A percentile compares a stretch with the other conserved stretches of the same genome.
Evolutionary conservation across 2,329 filamentous ascomycete genomes (phyloP).

Genomic region (Pezicula radicicola): DNA sequence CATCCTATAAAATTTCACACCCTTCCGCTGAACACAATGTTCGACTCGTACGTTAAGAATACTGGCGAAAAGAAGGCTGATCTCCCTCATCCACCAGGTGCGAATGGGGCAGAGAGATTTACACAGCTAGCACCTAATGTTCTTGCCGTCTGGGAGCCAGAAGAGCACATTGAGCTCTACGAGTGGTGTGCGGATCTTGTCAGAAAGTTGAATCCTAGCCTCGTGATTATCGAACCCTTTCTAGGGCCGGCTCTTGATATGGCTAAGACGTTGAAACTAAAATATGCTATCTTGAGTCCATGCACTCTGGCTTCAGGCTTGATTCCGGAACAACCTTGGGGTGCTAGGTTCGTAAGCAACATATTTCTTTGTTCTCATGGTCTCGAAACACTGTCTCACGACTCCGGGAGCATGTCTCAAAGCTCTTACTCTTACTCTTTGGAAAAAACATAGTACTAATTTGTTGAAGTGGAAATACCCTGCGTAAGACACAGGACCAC

Average conservation of each 20-base stretch:
- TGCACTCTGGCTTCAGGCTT: neutral
- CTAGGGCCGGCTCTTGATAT: neutral
- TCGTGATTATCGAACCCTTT: neutral
- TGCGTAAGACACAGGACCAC: conserved; percentile 22
- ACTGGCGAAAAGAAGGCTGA: too few species aligned
- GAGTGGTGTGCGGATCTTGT: neutral
- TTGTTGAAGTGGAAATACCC: conserved; percentile 40
- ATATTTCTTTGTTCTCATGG: too few species aligned
- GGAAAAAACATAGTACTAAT: too few species aligned
- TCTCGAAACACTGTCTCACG: too few species aligned
- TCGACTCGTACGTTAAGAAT: too few species aligned
- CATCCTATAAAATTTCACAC: neutral
- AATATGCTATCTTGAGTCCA: neutral
- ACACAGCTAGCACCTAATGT: neutral
- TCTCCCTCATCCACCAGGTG: too few species aligned
- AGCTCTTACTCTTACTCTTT: too few species aligned
- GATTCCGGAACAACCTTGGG: conserved; percentile 30
- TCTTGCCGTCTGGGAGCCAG: neutral
- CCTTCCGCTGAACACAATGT: too few species aligned
- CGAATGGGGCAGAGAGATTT: too few species aligned
- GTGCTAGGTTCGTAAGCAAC: conserved; percentile 24
- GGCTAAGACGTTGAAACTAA: neutral
- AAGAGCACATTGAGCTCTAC: neutral
- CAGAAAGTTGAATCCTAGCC: neutral
- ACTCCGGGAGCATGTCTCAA: too few species aligned